Base-by-base conservation (phyloP, 2,329 filamentous ascomycete species). In the Arthroderma uncinatum region DNA sequence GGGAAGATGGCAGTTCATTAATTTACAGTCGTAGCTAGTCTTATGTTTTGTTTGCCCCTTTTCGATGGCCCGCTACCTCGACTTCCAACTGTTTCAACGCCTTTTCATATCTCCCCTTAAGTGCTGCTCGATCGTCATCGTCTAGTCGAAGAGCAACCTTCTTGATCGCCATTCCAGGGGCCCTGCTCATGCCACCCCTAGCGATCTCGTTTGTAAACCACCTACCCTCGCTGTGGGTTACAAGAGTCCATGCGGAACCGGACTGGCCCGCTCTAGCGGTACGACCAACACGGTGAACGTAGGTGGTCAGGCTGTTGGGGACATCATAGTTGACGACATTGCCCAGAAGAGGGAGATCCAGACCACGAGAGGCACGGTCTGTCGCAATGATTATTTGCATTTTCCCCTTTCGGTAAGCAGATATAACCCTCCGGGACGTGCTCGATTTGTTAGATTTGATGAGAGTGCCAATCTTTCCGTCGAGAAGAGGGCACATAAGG, bases 251-350 rank as follows among this genome's bases (percentile, higher is more conserved):
- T 0, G 92, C 89, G 52, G 83, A 79, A 1, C 92, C 92, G 0
- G 74, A 63, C 56, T 83, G 82, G 1, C 87, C 89, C 0, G 89
- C 93, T 68, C 91, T 80, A 0, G 92, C 92, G 0, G 92, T 96
- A 57, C 93, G 83, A 37, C 93, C 92, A 1, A 96, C 89, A 40
- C 93, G 85, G 70, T 97, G 93, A 3, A 97, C 84, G 65, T 97
- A 97, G 23, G 84, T 86, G 4, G 86, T 86, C 34, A 90, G 76
- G 65, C 85, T 91, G 3, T 83, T 80, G 0, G 92, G 92, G 54
- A 96, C 79, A 69, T 96, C 92, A 75, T 97, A 97, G 74, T 95
- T 96, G 71, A 97, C 77, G 50, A 97, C 89, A 67, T 95, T 87
- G 36, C 84, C 83, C 50, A 97, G 80, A 50, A 82, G 79, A 0